Evolutionary conservation across 108 stramenopile species (phyloP).

Genomic region (Phaeodactylum tricornutum): DNA sequence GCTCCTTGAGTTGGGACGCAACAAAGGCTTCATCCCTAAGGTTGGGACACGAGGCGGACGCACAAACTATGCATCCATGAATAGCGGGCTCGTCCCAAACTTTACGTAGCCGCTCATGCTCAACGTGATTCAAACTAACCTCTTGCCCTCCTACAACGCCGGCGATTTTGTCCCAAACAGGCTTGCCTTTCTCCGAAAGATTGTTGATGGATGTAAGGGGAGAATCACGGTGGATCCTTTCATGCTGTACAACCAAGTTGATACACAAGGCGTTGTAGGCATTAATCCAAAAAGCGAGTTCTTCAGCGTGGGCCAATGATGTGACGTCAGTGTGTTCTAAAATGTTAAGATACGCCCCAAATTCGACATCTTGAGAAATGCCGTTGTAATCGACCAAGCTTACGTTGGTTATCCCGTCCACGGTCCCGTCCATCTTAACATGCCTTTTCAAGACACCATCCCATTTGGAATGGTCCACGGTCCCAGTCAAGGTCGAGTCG

Average conservation of each 20-base stretch:
- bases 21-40: slow-evolving; percentile 23
- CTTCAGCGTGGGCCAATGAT: slow-evolving; percentile 1
- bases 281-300: slow-evolving; percentile 24
- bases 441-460: slow-evolving; percentile 13
- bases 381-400: slow-evolving; percentile 7
- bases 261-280: slow-evolving; percentile 39
- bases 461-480: slow-evolving; percentile 14
- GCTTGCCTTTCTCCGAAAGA: slow-evolving; percentile 1
- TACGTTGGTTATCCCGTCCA: background rate
- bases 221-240: slow-evolving; percentile 1
- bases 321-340: slow-evolving; percentile 2
- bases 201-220: background rate
- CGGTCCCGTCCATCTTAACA: slow-evolving; percentile 1
- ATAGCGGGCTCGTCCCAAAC: slow-evolving; percentile 21
- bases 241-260: slow-evolving; percentile 12
- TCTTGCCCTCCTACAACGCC: slow-evolving; percentile 18
- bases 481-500: background rate
- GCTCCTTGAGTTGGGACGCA: background rate
- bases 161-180: slow-evolving; percentile 29
- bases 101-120: slow-evolving; percentile 19
- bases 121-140: slow-evolving; percentile 29
- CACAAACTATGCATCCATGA: slow-evolving; percentile 41
- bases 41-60: slow-evolving; percentile 29
- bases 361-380: slow-evolving; percentile 2
- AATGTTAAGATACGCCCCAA: slow-evolving; percentile 2